Evolutionary conservation across 805 yeast species (phyloP).

Genomic region (Komagataella mondaviorum): DNA sequence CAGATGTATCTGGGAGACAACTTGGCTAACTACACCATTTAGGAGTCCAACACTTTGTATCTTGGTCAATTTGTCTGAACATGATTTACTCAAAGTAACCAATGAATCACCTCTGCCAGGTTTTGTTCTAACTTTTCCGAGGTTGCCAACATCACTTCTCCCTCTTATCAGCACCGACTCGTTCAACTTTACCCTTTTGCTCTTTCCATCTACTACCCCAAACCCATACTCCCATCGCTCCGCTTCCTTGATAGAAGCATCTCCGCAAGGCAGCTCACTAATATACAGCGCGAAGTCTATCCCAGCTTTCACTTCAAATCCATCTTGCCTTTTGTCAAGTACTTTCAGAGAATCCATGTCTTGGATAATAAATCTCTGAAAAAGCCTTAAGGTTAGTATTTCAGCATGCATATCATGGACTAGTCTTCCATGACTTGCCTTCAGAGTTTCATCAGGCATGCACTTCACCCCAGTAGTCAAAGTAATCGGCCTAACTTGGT

Average conservation of each 20-base stretch:
- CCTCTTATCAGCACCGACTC: constrained; percentile 35
- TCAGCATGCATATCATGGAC: constrained; percentile 93
- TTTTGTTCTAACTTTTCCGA: constrained; percentile 74
- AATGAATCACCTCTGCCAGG: constrained; percentile 84
- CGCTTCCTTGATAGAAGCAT: constrained; percentile 34
- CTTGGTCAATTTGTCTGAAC: constrained; percentile 71
- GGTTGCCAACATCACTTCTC: constrained; percentile 35
- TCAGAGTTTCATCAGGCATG: constrained; percentile 37
- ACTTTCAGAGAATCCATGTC: constrained; percentile 19
- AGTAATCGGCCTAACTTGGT: constrained; percentile 23
- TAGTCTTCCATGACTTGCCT: constrained; percentile 38
- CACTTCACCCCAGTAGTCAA: constrained; percentile 80
- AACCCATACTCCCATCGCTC: constrained; percentile 2
- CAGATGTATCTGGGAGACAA: constrained; percentile 23
- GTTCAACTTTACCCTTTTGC: neutral
- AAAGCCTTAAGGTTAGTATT: constrained; percentile 53
- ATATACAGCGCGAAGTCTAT: constrained; percentile 44
- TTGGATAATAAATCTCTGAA: constrained; percentile 46
- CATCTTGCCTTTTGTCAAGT: constrained; percentile 1
- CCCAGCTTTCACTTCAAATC: constrained; percentile 19
- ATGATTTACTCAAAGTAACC: constrained; percentile 64
- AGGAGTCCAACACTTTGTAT: constrained; percentile 45
- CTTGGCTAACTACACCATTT: constrained; percentile 26
- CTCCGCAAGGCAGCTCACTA: constrained; percentile 86
- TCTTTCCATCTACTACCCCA: neutral